These are phyloP conservation scores for Entoloma clypeatum DNA, from an alignment of 1,284 basidiomycete species.

Conservation along the genomic window DNA sequence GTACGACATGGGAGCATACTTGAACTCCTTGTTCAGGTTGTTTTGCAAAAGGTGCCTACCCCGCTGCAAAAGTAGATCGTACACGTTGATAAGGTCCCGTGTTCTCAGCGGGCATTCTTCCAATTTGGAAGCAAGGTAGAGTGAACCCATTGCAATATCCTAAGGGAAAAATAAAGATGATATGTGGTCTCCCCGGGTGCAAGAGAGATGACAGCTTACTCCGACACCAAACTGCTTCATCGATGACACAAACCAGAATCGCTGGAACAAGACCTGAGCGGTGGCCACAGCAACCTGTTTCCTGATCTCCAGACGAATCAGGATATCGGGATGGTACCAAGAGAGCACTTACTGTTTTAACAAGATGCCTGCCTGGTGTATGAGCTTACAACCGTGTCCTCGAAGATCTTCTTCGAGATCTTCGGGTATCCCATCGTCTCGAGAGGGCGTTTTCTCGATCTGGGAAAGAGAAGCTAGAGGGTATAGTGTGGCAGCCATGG, in stretches of 20 bases:
- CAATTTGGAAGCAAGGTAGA: slow-evolving; percentile 94
- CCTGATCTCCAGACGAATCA: slow-evolving; percentile 40
- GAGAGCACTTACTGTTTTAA: slow-evolving; percentile 69
- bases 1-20: slow-evolving; percentile 82
- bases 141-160: slow-evolving; percentile 91
- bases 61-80: slow-evolving; percentile 79
- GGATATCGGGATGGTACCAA: slow-evolving; percentile 1
- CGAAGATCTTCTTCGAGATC: slow-evolving; percentile 85
- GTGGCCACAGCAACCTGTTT: slow-evolving; percentile 97
- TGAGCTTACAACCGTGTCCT: slow-evolving; percentile 86
- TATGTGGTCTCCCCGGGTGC: slow-evolving; percentile 2
- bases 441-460: slow-evolving; percentile 76
- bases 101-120: slow-evolving; percentile 92
- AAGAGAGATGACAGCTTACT: slow-evolving; percentile 44
- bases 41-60: slow-evolving; percentile 40
- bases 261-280: slow-evolving; percentile 93
- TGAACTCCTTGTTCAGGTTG: slow-evolving; percentile 47
- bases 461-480: slow-evolving; percentile 83
- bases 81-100: slow-evolving; percentile 93
- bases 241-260: slow-evolving; percentile 96
- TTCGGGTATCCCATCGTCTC: slow-evolving; percentile 74
- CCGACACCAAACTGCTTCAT: slow-evolving; percentile 91
- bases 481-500: slow-evolving; percentile 51
- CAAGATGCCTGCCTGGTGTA: slow-evolving; percentile 91
- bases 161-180: slow-evolving; percentile 31